These are phyloP conservation scores for Leccinum uliginosum DNA, from an alignment of 768 basidiomycete genomes.

Conservation along the genomic window DNA sequence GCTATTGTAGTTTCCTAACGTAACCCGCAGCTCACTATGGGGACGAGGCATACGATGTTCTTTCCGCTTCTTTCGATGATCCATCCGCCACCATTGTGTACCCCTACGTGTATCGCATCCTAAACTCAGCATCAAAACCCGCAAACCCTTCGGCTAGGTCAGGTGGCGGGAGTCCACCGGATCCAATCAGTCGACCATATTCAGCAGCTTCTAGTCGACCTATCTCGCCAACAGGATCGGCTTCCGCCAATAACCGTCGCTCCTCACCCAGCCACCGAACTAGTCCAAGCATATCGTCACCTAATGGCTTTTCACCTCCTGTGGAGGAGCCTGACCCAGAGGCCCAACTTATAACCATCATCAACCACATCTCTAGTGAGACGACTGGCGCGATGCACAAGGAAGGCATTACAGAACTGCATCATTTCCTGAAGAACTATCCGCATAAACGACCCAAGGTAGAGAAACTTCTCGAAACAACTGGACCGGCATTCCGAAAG, in stretches of 20 bases:
- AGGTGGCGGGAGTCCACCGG: constrained; percentile 26
- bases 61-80: constrained; percentile 89
- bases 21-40: constrained; percentile 64
- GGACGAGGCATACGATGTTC: constrained; percentile 85
- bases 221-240: constrained; percentile 64
- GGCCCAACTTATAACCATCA: constrained; percentile 74
- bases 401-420: constrained; percentile 91
- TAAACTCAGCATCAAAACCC: constrained; percentile 60
- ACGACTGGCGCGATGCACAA: constrained; percentile 87
- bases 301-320: constrained; percentile 49
- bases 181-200: constrained; percentile 41
- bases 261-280: constrained; percentile 61
- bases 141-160: constrained; percentile 31
- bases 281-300: constrained; percentile 65
- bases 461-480: constrained; percentile 84
- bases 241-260: constrained; percentile 48
- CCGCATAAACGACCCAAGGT: constrained; percentile 80
- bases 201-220: constrained; percentile 67
- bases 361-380: constrained; percentile 84
- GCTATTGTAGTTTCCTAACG: constrained; percentile 16
- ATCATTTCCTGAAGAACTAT: constrained; percentile 88
- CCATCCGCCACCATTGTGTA: constrained; percentile 98
- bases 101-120: constrained; percentile 88
- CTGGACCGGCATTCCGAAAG: constrained; percentile 85
- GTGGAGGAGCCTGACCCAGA: constrained; percentile 85